Percentiles rank a stretch among this genome's conserved stretches.
phyloP scores from a whole-genome alignment of 805 yeast species.

The Metschnikowia drakensbergensis region DNA sequence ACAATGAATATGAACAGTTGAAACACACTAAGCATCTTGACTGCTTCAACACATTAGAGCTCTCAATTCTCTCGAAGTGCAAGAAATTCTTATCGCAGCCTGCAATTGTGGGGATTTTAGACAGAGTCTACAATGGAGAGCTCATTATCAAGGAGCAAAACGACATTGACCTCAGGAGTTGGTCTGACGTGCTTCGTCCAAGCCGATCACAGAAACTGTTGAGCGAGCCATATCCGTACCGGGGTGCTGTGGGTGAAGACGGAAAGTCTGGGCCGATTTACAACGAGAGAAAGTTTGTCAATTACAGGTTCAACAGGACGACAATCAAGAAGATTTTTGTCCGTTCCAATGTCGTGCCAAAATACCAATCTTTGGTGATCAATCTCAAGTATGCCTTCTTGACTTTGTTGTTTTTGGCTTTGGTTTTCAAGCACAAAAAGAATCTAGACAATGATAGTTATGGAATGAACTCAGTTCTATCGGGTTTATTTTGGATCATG shows the following conservation, averaged over 20 bases:
- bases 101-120: slow-evolving; percentile 42
- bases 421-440: slow-evolving; percentile 25
- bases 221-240: background rate
- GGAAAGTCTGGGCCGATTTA: slow-evolving; percentile 3
- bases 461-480: slow-evolving; percentile 18
- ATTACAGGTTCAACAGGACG: slow-evolving; percentile 31
- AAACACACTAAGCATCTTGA: slow-evolving; percentile 19
- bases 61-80: slow-evolving; percentile 50
- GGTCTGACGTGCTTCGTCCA: slow-evolving; percentile 5
- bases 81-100: slow-evolving; percentile 53
- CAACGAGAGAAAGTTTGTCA: slow-evolving; percentile 20
- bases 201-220: background rate
- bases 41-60: slow-evolving; percentile 45
- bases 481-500: slow-evolving; percentile 41
- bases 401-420: slow-evolving; percentile 28
- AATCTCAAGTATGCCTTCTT: slow-evolving; percentile 32
- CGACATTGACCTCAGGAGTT: slow-evolving; percentile 14
- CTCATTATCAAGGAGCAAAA: slow-evolving; percentile 36
- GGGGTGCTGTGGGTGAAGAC: background rate
- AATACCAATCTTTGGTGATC: slow-evolving; percentile 39
- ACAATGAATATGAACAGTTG: slow-evolving; percentile 15
- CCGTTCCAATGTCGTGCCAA: slow-evolving; percentile 36
- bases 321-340: slow-evolving; percentile 28
- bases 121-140: slow-evolving; percentile 51
- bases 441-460: background rate